Evolutionary conservation across 176 grass and related monocot species (phyloP).

Genomic region (sorghum (Sorghum bicolor)): DNA sequence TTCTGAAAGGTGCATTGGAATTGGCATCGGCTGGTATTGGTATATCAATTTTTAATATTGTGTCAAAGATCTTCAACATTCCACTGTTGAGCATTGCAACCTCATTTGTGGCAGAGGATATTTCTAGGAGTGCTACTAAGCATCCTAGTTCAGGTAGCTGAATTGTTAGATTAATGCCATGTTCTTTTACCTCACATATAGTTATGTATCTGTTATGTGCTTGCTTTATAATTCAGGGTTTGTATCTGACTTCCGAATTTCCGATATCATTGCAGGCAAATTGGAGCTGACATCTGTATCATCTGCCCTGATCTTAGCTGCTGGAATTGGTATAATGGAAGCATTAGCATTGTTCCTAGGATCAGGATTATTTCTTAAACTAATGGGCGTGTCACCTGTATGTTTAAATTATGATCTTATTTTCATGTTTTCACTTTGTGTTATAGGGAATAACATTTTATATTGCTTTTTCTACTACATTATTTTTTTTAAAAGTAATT

Average conservation of each 20-base stretch:
- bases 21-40: constrained; percentile 81
- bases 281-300: constrained; percentile 60
- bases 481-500: too few species aligned
- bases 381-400: constrained; percentile 83
- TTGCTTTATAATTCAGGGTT: not conserved
- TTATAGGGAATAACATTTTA: not conserved
- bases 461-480: not conserved
- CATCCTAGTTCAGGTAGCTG: constrained; percentile 48
- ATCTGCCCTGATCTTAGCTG: constrained; percentile 54
- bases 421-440: not conserved
- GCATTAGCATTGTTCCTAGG: constrained; percentile 71
- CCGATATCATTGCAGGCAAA: constrained; percentile 34
- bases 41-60: constrained; percentile 85
- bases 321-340: constrained; percentile 61
- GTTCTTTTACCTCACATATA: not conserved
- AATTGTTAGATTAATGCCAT: constrained; percentile 6
- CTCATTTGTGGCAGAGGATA: constrained; percentile 90
- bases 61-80: constrained; percentile 90
- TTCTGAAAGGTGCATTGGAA: constrained; percentile 69
- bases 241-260: not conserved
- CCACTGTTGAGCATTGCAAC: constrained; percentile 87
- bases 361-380: constrained; percentile 60
- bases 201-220: not conserved
- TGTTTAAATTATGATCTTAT: constrained; percentile 36
- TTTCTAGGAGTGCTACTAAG: constrained; percentile 37